A percentile compares a stretch with the other conserved stretches of the same genome.
Evolutionary conservation across 495 filamentous ascomycete genomes (phyloP).

Genomic region (Haplographium delicatum): DNA sequence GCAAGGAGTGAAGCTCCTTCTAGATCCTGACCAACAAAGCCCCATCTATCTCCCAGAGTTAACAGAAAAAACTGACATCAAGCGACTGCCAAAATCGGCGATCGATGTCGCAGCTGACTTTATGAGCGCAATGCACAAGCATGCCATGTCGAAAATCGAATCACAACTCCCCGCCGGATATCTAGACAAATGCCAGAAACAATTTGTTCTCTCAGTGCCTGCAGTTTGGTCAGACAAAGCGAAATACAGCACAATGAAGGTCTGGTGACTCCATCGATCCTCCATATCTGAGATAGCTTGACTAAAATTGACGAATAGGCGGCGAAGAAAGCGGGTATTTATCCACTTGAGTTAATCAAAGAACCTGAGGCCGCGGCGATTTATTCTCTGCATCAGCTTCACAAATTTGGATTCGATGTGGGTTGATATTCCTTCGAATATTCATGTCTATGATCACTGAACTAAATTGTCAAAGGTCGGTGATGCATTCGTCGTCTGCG

Average conservation of each 20-base stretch:
- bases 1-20: conserved; percentile 27
- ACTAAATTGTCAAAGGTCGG: too few species aligned
- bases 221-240: conserved; percentile 50
- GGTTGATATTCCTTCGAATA: too few species aligned
- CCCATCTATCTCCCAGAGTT: conserved; percentile 20
- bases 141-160: conserved; percentile 27
- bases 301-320: too few species aligned
- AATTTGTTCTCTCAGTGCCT: conserved; percentile 48
- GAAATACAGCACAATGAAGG: conserved; percentile 39
- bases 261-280: conserved; percentile 26
- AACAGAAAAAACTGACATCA: conserved; percentile 19
- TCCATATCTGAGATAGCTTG: too few species aligned
- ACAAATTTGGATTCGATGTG: conserved; percentile 21
- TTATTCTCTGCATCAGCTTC: conserved; percentile 36
- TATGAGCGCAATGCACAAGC: conserved; percentile 20
- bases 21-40: conserved; percentile 27
- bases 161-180: conserved; percentile 19
- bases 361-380: conserved; percentile 46
- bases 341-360: conserved; percentile 34
- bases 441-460: conserved; percentile 40
- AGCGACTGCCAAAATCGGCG: conserved; percentile 24
- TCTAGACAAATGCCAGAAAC: conserved; percentile 16
- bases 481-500: conserved; percentile 38
- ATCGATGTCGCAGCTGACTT: conserved; percentile 24
- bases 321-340: conserved; percentile 26